These are phyloP conservation scores for Cydonia oblonga DNA, from an alignment of 331 rosid species.

Conservation along the genomic window DNA sequence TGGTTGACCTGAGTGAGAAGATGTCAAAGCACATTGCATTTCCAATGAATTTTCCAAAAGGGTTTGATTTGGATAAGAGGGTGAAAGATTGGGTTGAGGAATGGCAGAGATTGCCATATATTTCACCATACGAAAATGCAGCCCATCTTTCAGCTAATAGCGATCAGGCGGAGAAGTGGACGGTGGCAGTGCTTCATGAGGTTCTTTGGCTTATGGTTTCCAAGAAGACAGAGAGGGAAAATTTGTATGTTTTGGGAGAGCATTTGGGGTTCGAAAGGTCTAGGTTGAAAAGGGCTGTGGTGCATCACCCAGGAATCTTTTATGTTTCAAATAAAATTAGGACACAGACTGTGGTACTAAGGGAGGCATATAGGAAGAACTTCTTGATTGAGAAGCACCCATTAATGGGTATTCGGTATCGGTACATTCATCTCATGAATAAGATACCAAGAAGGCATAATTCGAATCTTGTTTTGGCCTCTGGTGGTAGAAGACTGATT, in stretches of 20 bases:
- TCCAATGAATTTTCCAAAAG: constrained; percentile 55
- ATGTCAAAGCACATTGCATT: constrained; percentile 35
- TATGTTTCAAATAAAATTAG: constrained; percentile 67
- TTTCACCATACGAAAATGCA: constrained; percentile 67
- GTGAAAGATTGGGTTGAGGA: constrained; percentile 58
- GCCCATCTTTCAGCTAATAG: constrained; percentile 50
- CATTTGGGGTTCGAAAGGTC: constrained; percentile 58
- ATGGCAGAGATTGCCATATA: constrained; percentile 77
- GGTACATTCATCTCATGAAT: constrained; percentile 56
- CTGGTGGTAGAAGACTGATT: not conserved
- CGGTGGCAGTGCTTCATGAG: constrained; percentile 71
- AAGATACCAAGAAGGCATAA: constrained; percentile 15
- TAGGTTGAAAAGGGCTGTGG: constrained; percentile 65
- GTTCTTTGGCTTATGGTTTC: constrained; percentile 63
- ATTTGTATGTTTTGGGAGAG: constrained; percentile 43
- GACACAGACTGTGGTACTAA: constrained; percentile 68
- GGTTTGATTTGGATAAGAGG: constrained; percentile 64
- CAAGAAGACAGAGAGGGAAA: constrained; percentile 62
- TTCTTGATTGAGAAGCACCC: constrained; percentile 60
- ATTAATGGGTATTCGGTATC: constrained; percentile 53
- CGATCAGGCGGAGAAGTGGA: constrained; percentile 83
- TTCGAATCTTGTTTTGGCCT: not conserved
- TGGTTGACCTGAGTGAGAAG: constrained; percentile 12
- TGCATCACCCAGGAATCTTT: constrained; percentile 77
- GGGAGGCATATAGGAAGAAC: constrained; percentile 72